Evolutionary conservation across 179 eudicot species (phyloP).

Genomic region (Gypsophila paniculata): DNA sequence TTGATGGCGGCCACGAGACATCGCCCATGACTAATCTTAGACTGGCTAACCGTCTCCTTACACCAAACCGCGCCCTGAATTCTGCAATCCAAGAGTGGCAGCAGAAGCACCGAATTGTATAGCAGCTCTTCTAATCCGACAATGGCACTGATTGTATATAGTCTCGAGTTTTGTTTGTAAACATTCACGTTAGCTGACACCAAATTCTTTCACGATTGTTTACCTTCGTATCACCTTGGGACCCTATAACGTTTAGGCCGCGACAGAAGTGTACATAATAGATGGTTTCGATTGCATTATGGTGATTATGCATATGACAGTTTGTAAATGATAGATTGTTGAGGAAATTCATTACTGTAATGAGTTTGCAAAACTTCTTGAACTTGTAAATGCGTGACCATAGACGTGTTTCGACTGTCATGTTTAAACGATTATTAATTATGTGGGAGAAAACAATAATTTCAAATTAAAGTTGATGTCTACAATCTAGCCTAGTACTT

Average conservation of each 20-base stretch:
- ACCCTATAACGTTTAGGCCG: not conserved
- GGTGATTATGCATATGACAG: no score
- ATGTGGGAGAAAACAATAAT: no score
- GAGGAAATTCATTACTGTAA: not conserved
- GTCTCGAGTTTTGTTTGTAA: no score
- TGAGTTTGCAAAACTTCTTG: not conserved
- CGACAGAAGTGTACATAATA: not conserved
- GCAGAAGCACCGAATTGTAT: constrained; percentile 14
- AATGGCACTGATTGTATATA: no score
- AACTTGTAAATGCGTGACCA: no score
- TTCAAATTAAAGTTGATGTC: no score
- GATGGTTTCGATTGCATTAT: not conserved
- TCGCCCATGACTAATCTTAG: constrained; percentile 43
- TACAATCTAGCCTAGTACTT: no score
- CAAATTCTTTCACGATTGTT: not conserved
- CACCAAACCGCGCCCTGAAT: constrained; percentile 36
- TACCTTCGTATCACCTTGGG: not conserved
- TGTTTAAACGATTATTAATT: no score
- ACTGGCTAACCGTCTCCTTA: constrained; percentile 28
- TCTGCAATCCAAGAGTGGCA: constrained; percentile 40
- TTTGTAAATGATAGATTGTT: constrained; percentile 10
- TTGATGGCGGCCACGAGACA: constrained; percentile 34
- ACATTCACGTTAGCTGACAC: not conserved
- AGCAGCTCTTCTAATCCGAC: not conserved
- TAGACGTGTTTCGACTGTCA: no score